Percentiles rank a stretch among this genome's conserved stretches.
These are phyloP conservation scores for Dendrobium huoshanense DNA, from an alignment of 106 monocot species.

Conservation along the genomic window DNA sequence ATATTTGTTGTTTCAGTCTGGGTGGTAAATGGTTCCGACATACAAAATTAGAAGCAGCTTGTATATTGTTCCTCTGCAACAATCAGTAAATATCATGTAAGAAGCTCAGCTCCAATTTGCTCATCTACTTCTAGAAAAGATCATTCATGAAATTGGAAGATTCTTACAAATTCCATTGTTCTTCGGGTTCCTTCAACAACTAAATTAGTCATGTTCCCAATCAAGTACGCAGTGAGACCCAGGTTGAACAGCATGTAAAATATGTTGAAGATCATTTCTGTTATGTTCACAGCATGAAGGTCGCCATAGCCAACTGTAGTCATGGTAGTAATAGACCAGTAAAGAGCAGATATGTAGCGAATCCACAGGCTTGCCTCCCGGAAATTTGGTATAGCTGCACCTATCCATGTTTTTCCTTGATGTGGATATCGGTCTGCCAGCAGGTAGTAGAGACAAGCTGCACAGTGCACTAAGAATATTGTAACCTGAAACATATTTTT, in stretches of 20 bases:
- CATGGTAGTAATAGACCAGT: conserved; percentile 95
- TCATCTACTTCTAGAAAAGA: not conserved
- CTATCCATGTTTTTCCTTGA: conserved; percentile 85
- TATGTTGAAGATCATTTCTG: conserved; percentile 85
- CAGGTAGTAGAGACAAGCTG: conserved; percentile 78
- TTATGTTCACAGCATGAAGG: conserved; percentile 80
- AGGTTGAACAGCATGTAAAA: conserved; percentile 96
- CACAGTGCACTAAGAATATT: conserved; percentile 75
- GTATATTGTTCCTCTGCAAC: conserved; percentile 77
- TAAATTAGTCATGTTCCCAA: conserved; percentile 97
- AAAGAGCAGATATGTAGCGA: conserved; percentile 75
- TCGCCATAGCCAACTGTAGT: conserved; percentile 97
- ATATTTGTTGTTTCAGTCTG: conserved; percentile 69
- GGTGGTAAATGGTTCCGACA: conserved; percentile 67
- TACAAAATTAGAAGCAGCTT: conserved; percentile 78
- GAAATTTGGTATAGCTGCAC: conserved; percentile 74
- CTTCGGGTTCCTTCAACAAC: conserved; percentile 89
- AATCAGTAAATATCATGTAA: not conserved
- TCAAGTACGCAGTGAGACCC: conserved; percentile 84
- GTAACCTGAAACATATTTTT: conserved; percentile 52
- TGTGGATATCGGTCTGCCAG: conserved; percentile 77
- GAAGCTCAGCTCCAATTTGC: not conserved
- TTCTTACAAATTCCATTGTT: conserved; percentile 80
- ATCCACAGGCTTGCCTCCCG: conserved; percentile 57
- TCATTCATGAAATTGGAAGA: conserved; percentile 2